A percentile compares a stretch with the other conserved stretches of the same genome.
These are phyloP conservation scores for Rubroshorea leprosula DNA, from an alignment of 345 rosid genomes.

Conservation along the genomic window DNA sequence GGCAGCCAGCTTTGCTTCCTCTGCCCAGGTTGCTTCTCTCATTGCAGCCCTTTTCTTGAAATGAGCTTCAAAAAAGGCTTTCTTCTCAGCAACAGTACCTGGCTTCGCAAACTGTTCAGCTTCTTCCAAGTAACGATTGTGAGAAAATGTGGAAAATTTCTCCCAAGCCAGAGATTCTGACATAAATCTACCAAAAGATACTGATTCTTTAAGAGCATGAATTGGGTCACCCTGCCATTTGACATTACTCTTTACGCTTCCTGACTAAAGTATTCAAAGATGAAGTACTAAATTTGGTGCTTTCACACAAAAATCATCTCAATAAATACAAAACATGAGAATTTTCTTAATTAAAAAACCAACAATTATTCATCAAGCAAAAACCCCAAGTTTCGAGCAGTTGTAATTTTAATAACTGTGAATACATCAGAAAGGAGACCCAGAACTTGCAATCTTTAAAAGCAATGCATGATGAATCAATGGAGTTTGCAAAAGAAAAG, in stretches of 20 bases:
- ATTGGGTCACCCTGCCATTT: slow-evolving; percentile 52
- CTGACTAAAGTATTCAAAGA: too few species aligned
- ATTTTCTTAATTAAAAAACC: too few species aligned
- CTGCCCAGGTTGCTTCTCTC: slow-evolving; percentile 37
- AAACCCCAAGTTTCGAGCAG: too few species aligned
- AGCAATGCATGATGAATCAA: too few species aligned
- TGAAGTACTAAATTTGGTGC: background rate
- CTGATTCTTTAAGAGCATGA: slow-evolving; percentile 60
- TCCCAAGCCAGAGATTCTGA: slow-evolving; percentile 84
- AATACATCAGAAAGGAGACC: too few species aligned
- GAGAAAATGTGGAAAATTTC: slow-evolving; percentile 89
- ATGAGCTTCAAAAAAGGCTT: slow-evolving; percentile 84
- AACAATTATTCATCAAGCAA: too few species aligned
- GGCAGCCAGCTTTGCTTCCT: slow-evolving; percentile 23
- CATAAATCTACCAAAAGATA: slow-evolving; percentile 81
- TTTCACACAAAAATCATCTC: background rate
- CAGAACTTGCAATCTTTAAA: too few species aligned
- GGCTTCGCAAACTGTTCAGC: slow-evolving; percentile 73
- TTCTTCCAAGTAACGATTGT: slow-evolving; percentile 87
- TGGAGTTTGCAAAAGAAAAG: too few species aligned
- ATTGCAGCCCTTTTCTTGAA: slow-evolving; percentile 68
- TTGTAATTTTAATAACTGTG: too few species aligned
- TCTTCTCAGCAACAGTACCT: slow-evolving; percentile 91
- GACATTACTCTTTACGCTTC: background rate
- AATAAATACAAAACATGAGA: too few species aligned